Evolutionary conservation across 2,329 filamentous ascomycete species (phyloP).

Genomic region (Harringtonia lauricola): DNA sequence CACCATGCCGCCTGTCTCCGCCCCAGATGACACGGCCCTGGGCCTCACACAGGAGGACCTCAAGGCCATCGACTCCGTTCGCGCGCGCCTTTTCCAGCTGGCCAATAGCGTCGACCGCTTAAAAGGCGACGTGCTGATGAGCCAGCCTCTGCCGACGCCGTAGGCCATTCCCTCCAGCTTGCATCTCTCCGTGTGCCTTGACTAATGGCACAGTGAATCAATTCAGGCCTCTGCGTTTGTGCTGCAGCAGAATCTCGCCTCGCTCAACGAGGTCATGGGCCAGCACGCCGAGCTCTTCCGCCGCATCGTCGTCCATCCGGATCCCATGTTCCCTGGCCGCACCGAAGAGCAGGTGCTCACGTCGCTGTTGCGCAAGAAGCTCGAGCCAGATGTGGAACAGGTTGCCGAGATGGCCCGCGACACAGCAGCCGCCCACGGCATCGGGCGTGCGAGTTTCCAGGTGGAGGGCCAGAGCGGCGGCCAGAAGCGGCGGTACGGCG

Average conservation of each 20-base stretch:
- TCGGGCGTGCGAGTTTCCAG: constrained; percentile 22
- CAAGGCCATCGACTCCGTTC: constrained; percentile 60
- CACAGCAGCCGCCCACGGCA: constrained; percentile 24
- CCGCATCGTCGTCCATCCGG: constrained; percentile 63
- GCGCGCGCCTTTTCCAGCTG: constrained; percentile 57
- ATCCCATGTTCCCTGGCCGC: constrained; percentile 62
- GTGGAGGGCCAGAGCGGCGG: constrained; percentile 20
- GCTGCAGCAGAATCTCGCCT: constrained; percentile 58
- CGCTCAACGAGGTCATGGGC: constrained; percentile 52
- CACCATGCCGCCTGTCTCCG: constrained; percentile 15
- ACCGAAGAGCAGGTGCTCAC: constrained; percentile 55
- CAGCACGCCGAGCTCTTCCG: constrained; percentile 57
- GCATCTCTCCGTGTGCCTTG: too few relatives aligned
- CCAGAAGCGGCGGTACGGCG: neutral
- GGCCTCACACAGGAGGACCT: constrained; percentile 46
- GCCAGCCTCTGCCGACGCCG: constrained; percentile 57
- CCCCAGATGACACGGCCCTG: constrained; percentile 24
- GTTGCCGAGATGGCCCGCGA: constrained; percentile 55
- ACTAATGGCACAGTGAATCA: too few relatives aligned
- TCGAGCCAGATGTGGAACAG: constrained; percentile 66
- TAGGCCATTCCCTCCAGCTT: too few relatives aligned
- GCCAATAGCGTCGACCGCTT: constrained; percentile 57
- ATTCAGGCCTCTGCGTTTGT: constrained; percentile 63
- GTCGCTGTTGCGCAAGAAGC: constrained; percentile 69
- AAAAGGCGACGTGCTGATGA: constrained; percentile 46